Conservation (phyloP, 225 moss, liverwort and hornwort species). For the Asterella californica region DNA sequence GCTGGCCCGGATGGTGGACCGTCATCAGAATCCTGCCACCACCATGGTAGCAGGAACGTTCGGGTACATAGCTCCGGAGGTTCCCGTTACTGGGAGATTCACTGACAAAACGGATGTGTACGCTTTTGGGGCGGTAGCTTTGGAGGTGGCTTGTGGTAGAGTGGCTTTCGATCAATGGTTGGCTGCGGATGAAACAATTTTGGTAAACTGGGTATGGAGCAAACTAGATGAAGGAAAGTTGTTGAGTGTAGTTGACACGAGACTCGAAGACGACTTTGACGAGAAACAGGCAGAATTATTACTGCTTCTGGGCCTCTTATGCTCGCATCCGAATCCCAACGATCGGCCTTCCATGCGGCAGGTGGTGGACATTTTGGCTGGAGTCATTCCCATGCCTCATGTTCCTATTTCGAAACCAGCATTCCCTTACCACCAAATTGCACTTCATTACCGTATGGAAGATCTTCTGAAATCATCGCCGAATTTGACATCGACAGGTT, state of each 20-base stretch:
- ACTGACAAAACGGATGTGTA: slow-evolving; percentile 22
- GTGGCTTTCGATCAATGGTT: not conserved
- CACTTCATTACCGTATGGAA: slow-evolving; percentile 3
- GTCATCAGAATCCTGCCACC: slow-evolving; percentile 12
- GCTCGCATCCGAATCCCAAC: slow-evolving; percentile 12
- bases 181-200: not conserved
- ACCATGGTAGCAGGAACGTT: slow-evolving; percentile 22
- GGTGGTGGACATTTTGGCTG: slow-evolving; percentile 18
- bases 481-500: not conserved
- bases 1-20: slow-evolving; percentile 26
- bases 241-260: not conserved
- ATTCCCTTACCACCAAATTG: not conserved
- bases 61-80: slow-evolving; percentile 26
- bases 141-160: slow-evolving; percentile 26
- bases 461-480: slow-evolving; percentile 1
- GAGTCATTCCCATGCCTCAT: slow-evolving; percentile 12
- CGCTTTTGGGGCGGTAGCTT: slow-evolving; percentile 26
- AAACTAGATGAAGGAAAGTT: slow-evolving; percentile 8
- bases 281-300: not conserved
- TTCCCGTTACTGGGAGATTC: slow-evolving; percentile 18
- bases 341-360: slow-evolving; percentile 17
- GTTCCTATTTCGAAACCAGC: slow-evolving; percentile 8
- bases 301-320: slow-evolving; percentile 24
- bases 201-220: slow-evolving; percentile 23
- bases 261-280: not conserved